Evolutionary conservation across 169 alveolate genomes (phyloP).

Genomic region (Toxoplasma gondii): DNA sequence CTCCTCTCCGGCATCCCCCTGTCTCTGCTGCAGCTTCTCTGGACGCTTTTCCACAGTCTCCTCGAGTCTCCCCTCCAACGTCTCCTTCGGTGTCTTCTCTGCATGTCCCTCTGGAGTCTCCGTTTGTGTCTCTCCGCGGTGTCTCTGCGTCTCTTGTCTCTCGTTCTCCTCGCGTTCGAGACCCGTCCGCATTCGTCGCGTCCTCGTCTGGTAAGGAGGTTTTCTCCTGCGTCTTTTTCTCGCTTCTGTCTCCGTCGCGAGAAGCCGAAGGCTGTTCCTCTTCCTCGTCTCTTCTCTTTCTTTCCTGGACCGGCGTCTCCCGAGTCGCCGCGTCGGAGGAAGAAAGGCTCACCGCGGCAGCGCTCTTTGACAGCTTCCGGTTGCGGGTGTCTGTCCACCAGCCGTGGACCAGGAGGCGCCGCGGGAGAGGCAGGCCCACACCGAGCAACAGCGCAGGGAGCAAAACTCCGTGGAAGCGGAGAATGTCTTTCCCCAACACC

Average conservation of each 20-base stretch:
- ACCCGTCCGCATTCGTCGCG: too few relatives aligned
- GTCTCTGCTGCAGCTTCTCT: not conserved
- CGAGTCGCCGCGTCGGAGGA: not conserved
- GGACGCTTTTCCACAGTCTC: not conserved
- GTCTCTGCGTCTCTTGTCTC: not conserved
- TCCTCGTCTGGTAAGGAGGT: too few relatives aligned
- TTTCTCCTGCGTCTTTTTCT: too few relatives aligned
- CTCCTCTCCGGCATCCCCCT: too few relatives aligned
- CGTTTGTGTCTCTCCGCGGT: not conserved
- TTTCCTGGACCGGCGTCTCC: not conserved
- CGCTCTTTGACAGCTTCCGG: slow-evolving; percentile 89
- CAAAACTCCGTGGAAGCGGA: slow-evolving; percentile 89
- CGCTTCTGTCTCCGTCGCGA: not conserved
- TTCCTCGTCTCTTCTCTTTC: not conserved
- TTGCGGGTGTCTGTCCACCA: slow-evolving; percentile 81
- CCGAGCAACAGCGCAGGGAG: slow-evolving; percentile 87
- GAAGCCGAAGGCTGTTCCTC: too few relatives aligned
- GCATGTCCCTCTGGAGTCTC: not conserved
- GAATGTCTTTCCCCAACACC: slow-evolving; percentile 81
- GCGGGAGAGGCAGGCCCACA: slow-evolving; percentile 79
- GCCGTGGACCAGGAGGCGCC: slow-evolving; percentile 84
- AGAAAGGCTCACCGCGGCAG: not conserved
- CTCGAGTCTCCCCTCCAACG: not conserved
- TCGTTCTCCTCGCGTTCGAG: too few relatives aligned
- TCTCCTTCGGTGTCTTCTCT: not conserved